Conservation (phyloP, 768 basidiomycete species). For the Neoboletus brunneissimus region DNA sequence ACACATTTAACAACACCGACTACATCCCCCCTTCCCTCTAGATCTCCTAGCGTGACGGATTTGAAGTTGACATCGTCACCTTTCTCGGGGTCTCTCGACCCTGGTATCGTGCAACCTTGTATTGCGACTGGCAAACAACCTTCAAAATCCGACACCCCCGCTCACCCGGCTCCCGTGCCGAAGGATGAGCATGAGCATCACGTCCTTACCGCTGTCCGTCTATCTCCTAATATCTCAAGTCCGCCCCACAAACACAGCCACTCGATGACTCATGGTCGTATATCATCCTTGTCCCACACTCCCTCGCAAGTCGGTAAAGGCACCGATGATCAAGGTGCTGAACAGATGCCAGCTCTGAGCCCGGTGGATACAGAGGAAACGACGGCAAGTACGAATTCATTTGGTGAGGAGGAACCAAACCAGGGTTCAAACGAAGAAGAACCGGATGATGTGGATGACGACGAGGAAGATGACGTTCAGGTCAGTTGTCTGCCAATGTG, state of each 20-base stretch:
- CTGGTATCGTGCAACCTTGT: not conserved
- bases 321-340: not conserved
- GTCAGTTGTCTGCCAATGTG: slow-evolving; percentile 6
- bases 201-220: slow-evolving; percentile 24
- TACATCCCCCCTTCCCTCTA: slow-evolving; percentile 21
- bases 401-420: slow-evolving; percentile 6
- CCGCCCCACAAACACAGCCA: slow-evolving; percentile 7
- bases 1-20: slow-evolving; percentile 16
- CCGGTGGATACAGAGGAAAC: slow-evolving; percentile 12
- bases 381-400: slow-evolving; percentile 8
- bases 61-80: slow-evolving; percentile 11
- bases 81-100: not conserved
- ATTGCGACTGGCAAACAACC: not conserved
- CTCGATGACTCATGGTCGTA: not conserved
- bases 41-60: slow-evolving; percentile 20
- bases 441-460: slow-evolving; percentile 18
- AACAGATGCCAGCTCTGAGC: slow-evolving; percentile 2
- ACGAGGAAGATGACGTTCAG: slow-evolving; percentile 19
- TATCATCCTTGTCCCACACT: not conserved
- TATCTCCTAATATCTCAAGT: slow-evolving; percentile 19
- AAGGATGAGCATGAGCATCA: slow-evolving; percentile 22
- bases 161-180: not conserved
- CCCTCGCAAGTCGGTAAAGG: slow-evolving; percentile 10
- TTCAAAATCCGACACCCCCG: not conserved
- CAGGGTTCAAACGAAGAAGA: slow-evolving; percentile 11